phyloP scores from a whole-genome alignment of 305 asterid genomes.

The Fraxinus platypoda region DNA sequence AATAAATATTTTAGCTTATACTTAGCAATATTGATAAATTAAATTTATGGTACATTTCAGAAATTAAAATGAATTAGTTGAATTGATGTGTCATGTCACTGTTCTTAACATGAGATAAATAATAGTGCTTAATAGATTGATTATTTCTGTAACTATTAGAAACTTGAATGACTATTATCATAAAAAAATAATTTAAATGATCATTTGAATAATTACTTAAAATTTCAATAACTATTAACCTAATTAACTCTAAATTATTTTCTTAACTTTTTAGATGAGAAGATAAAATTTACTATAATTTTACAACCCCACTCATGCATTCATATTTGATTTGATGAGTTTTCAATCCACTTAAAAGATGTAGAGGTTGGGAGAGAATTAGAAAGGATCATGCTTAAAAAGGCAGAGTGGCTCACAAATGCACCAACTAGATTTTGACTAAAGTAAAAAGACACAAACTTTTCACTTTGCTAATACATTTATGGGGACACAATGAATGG shows the following conservation, averaged over 20 bases:
- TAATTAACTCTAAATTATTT: neutral
- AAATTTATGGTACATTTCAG: too few species aligned
- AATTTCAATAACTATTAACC: neutral
- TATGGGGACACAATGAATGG: conserved; percentile 11
- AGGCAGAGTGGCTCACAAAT: neutral
- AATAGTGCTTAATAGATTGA: neutral
- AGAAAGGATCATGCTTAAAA: conserved; percentile 19
- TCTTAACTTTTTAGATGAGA: neutral
- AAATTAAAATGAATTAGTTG: too few species aligned
- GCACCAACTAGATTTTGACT: conserved; percentile 12
- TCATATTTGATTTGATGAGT: neutral
- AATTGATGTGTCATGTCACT: neutral
- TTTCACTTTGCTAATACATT: conserved; percentile 4
- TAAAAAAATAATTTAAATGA: too few species aligned
- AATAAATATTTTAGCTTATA: too few species aligned
- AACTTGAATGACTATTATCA: neutral
- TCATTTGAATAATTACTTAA: neutral
- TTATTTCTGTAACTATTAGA: too few species aligned
- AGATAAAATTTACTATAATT: too few species aligned
- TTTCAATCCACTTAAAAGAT: neutral
- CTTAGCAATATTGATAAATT: neutral
- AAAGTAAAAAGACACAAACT: neutral
- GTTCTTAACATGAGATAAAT: neutral
- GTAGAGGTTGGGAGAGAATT: neutral
- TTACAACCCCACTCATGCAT: too few species aligned